phyloP scores from a whole-genome alignment of 2,329 filamentous ascomycete genomes.

The Dothistroma pini region DNA sequence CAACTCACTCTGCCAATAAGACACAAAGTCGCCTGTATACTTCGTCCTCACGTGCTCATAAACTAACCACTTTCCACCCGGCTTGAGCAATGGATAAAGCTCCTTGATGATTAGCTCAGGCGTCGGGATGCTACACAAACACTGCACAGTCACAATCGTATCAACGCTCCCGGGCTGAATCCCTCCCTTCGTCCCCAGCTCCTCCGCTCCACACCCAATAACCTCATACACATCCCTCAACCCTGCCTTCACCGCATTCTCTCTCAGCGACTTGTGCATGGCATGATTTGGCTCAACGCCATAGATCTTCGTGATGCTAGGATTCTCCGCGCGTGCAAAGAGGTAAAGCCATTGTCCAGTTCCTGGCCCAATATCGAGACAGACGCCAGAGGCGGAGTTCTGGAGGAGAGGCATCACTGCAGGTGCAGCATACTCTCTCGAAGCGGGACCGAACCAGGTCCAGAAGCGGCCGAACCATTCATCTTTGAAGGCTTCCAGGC shows the following conservation, averaged over 20 bases:
- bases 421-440: conserved; percentile 42
- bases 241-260: conserved; percentile 50
- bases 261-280: conserved; percentile 49
- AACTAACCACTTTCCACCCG: conserved; percentile 60
- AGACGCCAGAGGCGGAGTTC: conserved; percentile 50
- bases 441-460: conserved; percentile 51
- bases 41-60: conserved; percentile 57
- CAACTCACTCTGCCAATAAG: conserved; percentile 35
- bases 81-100: conserved; percentile 57
- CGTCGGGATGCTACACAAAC: conserved; percentile 62
- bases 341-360: conserved; percentile 59
- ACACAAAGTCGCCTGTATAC: conserved; percentile 32
- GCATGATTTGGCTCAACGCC: conserved; percentile 62
- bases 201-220: conserved; percentile 60
- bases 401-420: conserved; percentile 53
- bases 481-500: conserved; percentile 34
- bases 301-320: conserved; percentile 47
- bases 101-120: conserved; percentile 54
- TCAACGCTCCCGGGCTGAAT: conserved; percentile 54
- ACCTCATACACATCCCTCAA: conserved; percentile 58
- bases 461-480: conserved; percentile 62
- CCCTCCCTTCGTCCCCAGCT: conserved; percentile 44
- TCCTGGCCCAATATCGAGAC: conserved; percentile 62
- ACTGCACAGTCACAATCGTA: conserved; percentile 58
- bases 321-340: conserved; percentile 38